These are phyloP conservation scores for Gnaphalium uliginosum DNA, from an alignment of 129 eudicot genomes.

Conservation along the genomic window DNA sequence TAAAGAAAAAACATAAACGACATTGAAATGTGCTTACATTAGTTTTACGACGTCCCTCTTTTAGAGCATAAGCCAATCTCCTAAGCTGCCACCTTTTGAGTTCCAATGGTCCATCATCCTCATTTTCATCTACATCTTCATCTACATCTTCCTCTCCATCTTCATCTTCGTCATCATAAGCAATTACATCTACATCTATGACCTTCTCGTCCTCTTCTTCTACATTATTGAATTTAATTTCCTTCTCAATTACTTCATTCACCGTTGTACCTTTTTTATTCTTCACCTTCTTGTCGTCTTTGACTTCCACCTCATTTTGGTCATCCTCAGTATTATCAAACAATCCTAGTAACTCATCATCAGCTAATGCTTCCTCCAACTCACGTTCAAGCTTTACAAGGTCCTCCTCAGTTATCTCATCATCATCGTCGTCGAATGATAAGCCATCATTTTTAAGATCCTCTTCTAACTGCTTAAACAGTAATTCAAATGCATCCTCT, in stretches of 20 bases:
- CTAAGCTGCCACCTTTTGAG: slow-evolving; percentile 87
- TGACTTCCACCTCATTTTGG: slow-evolving; percentile 23
- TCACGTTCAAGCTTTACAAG: slow-evolving; percentile 81
- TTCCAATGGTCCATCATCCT: slow-evolving; percentile 44
- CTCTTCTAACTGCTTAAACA: slow-evolving; percentile 81
- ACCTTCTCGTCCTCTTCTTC: slow-evolving; percentile 35
- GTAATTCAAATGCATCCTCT: slow-evolving; percentile 94
- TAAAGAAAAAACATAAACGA: background rate
- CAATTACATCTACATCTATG: slow-evolving; percentile 6
- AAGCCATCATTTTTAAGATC: slow-evolving; percentile 76
- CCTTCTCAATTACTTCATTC: slow-evolving; percentile 35
- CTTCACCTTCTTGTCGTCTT: slow-evolving; percentile 19
- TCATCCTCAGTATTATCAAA: slow-evolving; percentile 41
- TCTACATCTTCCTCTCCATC: slow-evolving; percentile 40
- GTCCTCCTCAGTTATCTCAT: slow-evolving; percentile 85
- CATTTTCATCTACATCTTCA: slow-evolving; percentile 35
- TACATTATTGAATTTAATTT: slow-evolving; percentile 22
- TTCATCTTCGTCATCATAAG: slow-evolving; percentile 30
- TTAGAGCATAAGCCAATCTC: slow-evolving; percentile 84
- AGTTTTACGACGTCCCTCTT: slow-evolving; percentile 85
- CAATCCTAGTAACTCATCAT: slow-evolving; percentile 54
- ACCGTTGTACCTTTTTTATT: slow-evolving; percentile 25
- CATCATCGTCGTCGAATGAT: slow-evolving; percentile 57
- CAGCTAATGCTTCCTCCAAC: slow-evolving; percentile 74
- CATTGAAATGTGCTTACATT: slow-evolving; percentile 51